phyloP scores from a whole-genome alignment of 768 basidiomycete genomes.

The Auriculariales sp. region DNA sequence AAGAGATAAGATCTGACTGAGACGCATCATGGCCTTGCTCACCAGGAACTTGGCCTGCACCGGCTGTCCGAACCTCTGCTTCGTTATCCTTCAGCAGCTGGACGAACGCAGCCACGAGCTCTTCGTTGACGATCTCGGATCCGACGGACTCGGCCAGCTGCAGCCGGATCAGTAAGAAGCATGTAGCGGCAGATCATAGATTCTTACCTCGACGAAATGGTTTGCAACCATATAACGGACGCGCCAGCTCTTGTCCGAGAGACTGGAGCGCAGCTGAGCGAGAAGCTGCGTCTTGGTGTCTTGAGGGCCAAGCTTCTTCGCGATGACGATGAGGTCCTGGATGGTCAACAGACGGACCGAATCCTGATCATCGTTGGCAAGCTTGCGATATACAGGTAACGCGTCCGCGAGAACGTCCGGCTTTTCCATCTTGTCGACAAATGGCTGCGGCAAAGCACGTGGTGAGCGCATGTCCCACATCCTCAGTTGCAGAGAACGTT shows the following conservation, averaged over 20 bases:
- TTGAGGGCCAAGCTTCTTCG: conserved; percentile 65
- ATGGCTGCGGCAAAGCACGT: conserved; percentile 36
- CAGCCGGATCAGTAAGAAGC: conserved; percentile 3
- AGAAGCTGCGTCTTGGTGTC: conserved; percentile 86
- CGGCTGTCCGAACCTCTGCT: conserved; percentile 94
- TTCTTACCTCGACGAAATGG: conserved; percentile 81
- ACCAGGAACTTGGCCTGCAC: conserved; percentile 95
- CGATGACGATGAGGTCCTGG: conserved; percentile 88
- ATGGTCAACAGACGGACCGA: conserved; percentile 92
- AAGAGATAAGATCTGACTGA: conserved; percentile 2
- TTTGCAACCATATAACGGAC: conserved; percentile 97
- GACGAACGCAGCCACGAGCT: conserved; percentile 85
- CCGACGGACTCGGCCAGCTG: conserved; percentile 89
- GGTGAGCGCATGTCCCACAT: not conserved
- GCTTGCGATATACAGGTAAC: conserved; percentile 81
- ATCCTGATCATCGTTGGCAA: conserved; percentile 94
- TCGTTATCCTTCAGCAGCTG: conserved; percentile 94
- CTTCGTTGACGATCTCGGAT: conserved; percentile 78
- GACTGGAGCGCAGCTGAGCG: conserved; percentile 74
- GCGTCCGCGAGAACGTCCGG: conserved; percentile 75
- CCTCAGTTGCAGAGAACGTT: not conserved
- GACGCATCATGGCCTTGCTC: conserved; percentile 5
- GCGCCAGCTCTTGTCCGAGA: conserved; percentile 95
- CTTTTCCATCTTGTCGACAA: conserved; percentile 66
- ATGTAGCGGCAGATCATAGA: not conserved